Evolutionary conservation across 371 early-diverging fungal species (phyloP), one percentile per base, ranked within the genome.

Genomic region (Lichtheimia ramosa): DNA sequence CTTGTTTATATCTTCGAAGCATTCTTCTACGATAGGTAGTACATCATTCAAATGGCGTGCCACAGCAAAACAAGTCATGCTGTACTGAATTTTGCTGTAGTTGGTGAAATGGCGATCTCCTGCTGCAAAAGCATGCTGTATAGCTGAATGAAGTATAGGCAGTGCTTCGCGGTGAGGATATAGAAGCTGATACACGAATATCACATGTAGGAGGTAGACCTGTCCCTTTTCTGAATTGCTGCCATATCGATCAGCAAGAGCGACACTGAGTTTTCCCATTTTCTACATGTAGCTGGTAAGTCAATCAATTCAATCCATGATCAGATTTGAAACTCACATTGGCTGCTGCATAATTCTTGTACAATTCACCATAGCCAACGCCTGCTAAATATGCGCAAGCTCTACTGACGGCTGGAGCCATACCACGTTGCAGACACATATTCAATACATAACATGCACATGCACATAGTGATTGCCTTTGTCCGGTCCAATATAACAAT

Each of bases 41-140:
- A 56, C 56, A 18, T 70, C 62, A 0, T 67, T 61, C 5, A 75
- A 18, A 21, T 65, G 58, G 0, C 58, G 41, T 16, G 69, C 75
- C 0, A 54, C 28, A 28, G 41, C 66, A 51, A 75, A 65, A 51
- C 60, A 59, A 16, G 21, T 21, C 0, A 54, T 61, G 3, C 58
- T 73, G 2, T 71, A 55, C 23, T 74, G 76, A 2, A 79, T 6
- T 14, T 68, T 70, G 0, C 65, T 27, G 27, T 69, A 74, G 1
- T 73, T 65, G 4, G 62, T 62, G 52, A 73, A 79, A 23, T 75
- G 73, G 27, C 76, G 71, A 51, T 79, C 79, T 21, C 79, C 79
- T 2, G 74, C 66, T 0, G 65, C 23, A 4, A 51, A 43, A 16
- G 51, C 64, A 16, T 54, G 51, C 12, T 66, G 52, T 52, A 61